phyloP scores from a whole-genome alignment of 495 filamentous ascomycete genomes.

The Hypomontagnella submonticulosa region DNA sequence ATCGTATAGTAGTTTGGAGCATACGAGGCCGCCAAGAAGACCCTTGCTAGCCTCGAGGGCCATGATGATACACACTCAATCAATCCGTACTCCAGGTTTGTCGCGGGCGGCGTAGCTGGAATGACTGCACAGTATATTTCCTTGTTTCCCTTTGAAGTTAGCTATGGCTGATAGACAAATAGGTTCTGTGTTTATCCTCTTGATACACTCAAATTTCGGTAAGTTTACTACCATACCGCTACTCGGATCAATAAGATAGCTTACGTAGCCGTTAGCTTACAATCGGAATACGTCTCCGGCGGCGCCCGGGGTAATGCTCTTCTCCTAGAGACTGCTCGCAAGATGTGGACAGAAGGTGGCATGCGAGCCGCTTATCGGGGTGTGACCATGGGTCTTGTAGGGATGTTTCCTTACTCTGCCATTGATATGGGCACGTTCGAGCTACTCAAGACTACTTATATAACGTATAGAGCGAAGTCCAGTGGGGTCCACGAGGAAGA shows the following conservation, averaged over 20 bases:
- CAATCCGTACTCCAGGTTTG: constrained; percentile 83
- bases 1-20: constrained; percentile 75
- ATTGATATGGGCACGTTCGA: constrained; percentile 97
- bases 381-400: constrained; percentile 88
- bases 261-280: constrained; percentile 68
- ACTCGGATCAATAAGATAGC: constrained; percentile 11
- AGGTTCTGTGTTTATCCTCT: constrained; percentile 95
- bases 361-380: constrained; percentile 87
- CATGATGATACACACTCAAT: constrained; percentile 84
- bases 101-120: constrained; percentile 89
- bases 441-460: constrained; percentile 80
- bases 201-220: constrained; percentile 94
- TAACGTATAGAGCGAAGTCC: constrained; percentile 74
- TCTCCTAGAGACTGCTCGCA: constrained; percentile 80
- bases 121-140: constrained; percentile 86
- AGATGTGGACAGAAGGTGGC: constrained; percentile 83
- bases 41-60: constrained; percentile 86
- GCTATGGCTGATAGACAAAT: constrained; percentile 28
- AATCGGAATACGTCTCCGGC: constrained; percentile 90
- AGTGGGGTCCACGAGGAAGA: constrained; percentile 83
- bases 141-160: constrained; percentile 10
- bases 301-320: constrained; percentile 87
- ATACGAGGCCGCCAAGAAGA: constrained; percentile 93
- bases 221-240: constrained; percentile 46
- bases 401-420: constrained; percentile 98